Base-by-base conservation (phyloP, 129 eudicot species). In the Escallonia herrerae region DNA sequence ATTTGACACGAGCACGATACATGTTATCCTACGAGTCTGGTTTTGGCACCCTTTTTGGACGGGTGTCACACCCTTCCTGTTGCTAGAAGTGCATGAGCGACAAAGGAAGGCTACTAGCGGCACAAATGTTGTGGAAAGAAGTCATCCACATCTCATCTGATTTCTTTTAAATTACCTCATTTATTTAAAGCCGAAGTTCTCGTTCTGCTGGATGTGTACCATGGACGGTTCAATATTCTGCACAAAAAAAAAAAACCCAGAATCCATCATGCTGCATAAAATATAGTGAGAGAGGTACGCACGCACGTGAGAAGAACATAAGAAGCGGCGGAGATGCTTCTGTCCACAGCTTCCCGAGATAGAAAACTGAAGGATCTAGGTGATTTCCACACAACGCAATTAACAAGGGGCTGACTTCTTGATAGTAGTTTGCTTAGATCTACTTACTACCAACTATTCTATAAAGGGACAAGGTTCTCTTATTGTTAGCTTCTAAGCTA, bases 321-420 rank as follows among this genome's bases (percentile, higher is more conserved):
- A 69, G 52, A 60, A 60, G 60, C 59, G 74, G 66, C 60, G 66
- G 62, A 43, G 59, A 41, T 61, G 74, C 68, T 61, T 41, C 67
- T 51, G 54, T 12, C 37, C 42, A 33, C 62, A n/a, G 15, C 13
- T 41, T 50, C 41, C 33, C 15, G 40, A 40, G 40, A 38, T 40
- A 8, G 11, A 14, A 37, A 47, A 43, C 6, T 68, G 53, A 69
- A 38, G 58, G 8, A 13, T 38, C 38, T 45, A 60, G 42, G 41
- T 37, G 40, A 47, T 65, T 33, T 3, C 46, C 65, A 69, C 56
- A 50, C 11, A 52, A 9, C n/a, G 57, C 68, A 47, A 48, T 46
- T 64, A 37, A 8, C 38, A 64, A 37, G 43, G 4, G 56, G 56
- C 7, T 64, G 68, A 48, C 68, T 48, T 48, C 12, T 3, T 60